Conservation (phyloP, 176 grass and related monocot species). For the Eleusine coracana region DNA sequence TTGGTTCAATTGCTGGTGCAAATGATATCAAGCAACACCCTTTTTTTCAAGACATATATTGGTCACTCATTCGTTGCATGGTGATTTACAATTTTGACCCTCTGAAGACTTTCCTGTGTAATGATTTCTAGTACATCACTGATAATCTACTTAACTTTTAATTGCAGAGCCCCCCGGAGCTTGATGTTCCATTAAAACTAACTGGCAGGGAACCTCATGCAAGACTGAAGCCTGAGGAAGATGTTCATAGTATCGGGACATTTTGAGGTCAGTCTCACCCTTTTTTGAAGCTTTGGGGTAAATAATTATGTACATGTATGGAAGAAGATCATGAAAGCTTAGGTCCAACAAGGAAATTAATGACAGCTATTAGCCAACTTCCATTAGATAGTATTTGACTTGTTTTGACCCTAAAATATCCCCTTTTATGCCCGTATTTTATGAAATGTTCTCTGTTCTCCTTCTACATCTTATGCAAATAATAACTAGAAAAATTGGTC, state of each 20-base stretch:
- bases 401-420: not conserved
- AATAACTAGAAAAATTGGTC: not conserved
- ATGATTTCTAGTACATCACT: constrained; percentile 23
- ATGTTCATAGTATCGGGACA: constrained; percentile 46
- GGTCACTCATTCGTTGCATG: constrained; percentile 98
- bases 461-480: not conserved
- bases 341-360: not conserved
- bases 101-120: not conserved
- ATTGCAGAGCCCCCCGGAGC: constrained; percentile 75
- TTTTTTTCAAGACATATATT: constrained; percentile 81
- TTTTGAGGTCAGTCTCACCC: constrained; percentile 56
- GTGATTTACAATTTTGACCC: constrained; percentile 53
- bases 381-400: not conserved
- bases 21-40: constrained; percentile 95
- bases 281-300: not conserved
- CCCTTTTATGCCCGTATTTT: not conserved
- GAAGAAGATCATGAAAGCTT: not conserved
- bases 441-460: not conserved
- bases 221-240: constrained; percentile 57
- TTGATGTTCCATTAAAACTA: constrained; percentile 74
- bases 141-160: constrained; percentile 30
- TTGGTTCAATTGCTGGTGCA: constrained; percentile 79
- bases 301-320: not conserved
- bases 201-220: constrained; percentile 59
- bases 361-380: not conserved